Percentiles rank a stretch among this genome's conserved stretches.
Conservation (phyloP, 108 stramenopile genomes). For the Skeletonema potamos region DNA sequence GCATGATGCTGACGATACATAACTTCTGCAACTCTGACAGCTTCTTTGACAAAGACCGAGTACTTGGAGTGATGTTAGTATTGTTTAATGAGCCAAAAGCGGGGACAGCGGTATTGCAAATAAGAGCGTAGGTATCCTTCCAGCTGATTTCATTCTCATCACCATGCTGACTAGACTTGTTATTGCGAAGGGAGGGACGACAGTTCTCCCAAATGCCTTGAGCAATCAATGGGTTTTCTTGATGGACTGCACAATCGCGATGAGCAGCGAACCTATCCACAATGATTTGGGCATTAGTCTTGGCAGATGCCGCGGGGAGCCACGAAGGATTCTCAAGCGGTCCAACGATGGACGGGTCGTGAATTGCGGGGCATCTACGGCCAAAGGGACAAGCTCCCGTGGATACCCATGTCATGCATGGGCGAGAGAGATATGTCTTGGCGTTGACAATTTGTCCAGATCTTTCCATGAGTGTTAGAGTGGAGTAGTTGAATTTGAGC, state of each 20-base stretch:
- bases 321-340: slow-evolving; percentile 4
- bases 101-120: slow-evolving; percentile 25
- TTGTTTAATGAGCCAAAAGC: neutral
- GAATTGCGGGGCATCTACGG: slow-evolving; percentile 25
- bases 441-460: slow-evolving; percentile 68
- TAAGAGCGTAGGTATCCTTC: slow-evolving; percentile 31
- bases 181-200: slow-evolving; percentile 24
- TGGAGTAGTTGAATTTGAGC: slow-evolving; percentile 66
- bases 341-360: slow-evolving; percentile 55
- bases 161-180: neutral
- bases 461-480: slow-evolving; percentile 62
- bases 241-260: slow-evolving; percentile 47
- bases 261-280: slow-evolving; percentile 47
- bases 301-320: slow-evolving; percentile 25
- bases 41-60: slow-evolving; percentile 27
- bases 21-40: slow-evolving; percentile 65
- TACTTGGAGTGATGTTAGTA: slow-evolving; percentile 1
- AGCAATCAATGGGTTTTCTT: slow-evolving; percentile 29
- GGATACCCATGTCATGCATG: slow-evolving; percentile 79
- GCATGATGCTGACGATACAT: slow-evolving; percentile 74
- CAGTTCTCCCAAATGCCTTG: slow-evolving; percentile 48
- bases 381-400: slow-evolving; percentile 78
- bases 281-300: slow-evolving; percentile 76
- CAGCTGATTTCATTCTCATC: neutral
- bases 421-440: slow-evolving; percentile 71